phyloP scores from a whole-genome alignment of 345 rosid species.

The Gossypium raimondii region DNA sequence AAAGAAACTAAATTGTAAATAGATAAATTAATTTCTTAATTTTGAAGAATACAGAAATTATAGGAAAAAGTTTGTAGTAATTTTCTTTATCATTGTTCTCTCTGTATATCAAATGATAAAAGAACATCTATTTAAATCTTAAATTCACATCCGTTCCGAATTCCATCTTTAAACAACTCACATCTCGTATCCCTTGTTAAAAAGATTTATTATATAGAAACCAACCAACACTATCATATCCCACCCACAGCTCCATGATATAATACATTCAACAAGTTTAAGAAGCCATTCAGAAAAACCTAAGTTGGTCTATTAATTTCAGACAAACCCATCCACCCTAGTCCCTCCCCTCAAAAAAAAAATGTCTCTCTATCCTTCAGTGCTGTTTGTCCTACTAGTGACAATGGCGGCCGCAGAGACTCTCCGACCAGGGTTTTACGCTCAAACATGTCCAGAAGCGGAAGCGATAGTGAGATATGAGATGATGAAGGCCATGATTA shows the following conservation, averaged over 20 bases:
- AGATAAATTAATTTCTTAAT: no score
- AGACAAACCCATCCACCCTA: not conserved
- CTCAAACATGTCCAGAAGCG: slow-evolving; percentile 69
- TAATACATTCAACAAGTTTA: slow-evolving; percentile 6
- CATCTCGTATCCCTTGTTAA: no score
- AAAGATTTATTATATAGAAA: no score
- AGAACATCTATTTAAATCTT: no score
- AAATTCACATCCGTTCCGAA: no score
- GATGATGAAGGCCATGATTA: slow-evolving; percentile 54
- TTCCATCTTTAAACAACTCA: no score
- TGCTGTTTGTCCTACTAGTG: slow-evolving; percentile 12
- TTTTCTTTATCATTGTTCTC: no score
- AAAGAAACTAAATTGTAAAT: no score
- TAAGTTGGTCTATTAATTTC: slow-evolving; percentile 5
- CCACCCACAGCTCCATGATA: not conserved
- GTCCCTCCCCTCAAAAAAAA: not conserved
- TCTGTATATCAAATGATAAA: no score
- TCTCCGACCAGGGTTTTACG: slow-evolving; percentile 66
- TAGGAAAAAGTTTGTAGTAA: no score
- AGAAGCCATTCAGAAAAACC: not conserved
- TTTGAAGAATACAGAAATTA: no score
- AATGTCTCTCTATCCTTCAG: slow-evolving; percentile 16
- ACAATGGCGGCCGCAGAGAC: slow-evolving; percentile 21
- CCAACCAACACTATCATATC: not conserved
- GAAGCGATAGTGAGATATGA: slow-evolving; percentile 55